These are phyloP conservation scores for Microdochium bolleyi DNA, from an alignment of 2,329 filamentous ascomycete species.

Conservation along the genomic window DNA sequence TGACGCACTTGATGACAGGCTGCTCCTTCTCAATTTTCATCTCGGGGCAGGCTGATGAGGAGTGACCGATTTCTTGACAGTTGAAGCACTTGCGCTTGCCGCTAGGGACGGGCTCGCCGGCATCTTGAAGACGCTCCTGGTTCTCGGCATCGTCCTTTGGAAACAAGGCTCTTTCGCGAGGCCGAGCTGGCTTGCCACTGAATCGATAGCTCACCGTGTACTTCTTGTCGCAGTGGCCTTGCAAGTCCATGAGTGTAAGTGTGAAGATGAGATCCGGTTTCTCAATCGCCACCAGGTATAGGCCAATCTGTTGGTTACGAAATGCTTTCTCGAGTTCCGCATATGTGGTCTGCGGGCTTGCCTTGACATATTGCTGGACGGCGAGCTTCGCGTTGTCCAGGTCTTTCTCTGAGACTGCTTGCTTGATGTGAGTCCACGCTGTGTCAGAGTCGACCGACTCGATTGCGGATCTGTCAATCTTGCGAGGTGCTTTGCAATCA, in stretches of 20 bases:
- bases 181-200: slow-evolving; percentile 45
- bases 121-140: slow-evolving; percentile 53
- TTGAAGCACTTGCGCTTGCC: slow-evolving; percentile 54
- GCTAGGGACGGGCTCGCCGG: slow-evolving; percentile 54
- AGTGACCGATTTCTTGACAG: slow-evolving; percentile 58
- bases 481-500: slow-evolving; percentile 52
- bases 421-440: slow-evolving; percentile 49
- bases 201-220: slow-evolving; percentile 58
- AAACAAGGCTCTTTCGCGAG: slow-evolving; percentile 52
- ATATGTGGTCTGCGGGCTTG: slow-evolving; percentile 49
- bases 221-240: slow-evolving; percentile 59
- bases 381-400: slow-evolving; percentile 55
- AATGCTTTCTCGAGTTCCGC: slow-evolving; percentile 52
- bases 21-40: slow-evolving; percentile 43
- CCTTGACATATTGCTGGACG: slow-evolving; percentile 53
- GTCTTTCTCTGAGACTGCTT: slow-evolving; percentile 45
- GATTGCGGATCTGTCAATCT: slow-evolving; percentile 44
- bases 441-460: slow-evolving; percentile 41
- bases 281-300: slow-evolving; percentile 58
- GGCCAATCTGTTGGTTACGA: slow-evolving; percentile 40
- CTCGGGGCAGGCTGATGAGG: slow-evolving; percentile 48
- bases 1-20: slow-evolving; percentile 50
- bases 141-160: slow-evolving; percentile 53
- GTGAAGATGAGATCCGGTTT: slow-evolving; percentile 43
- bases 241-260: slow-evolving; percentile 64